Conservation (phyloP, 805 yeast genomes). For the Candida coquimbonensis region DNA sequence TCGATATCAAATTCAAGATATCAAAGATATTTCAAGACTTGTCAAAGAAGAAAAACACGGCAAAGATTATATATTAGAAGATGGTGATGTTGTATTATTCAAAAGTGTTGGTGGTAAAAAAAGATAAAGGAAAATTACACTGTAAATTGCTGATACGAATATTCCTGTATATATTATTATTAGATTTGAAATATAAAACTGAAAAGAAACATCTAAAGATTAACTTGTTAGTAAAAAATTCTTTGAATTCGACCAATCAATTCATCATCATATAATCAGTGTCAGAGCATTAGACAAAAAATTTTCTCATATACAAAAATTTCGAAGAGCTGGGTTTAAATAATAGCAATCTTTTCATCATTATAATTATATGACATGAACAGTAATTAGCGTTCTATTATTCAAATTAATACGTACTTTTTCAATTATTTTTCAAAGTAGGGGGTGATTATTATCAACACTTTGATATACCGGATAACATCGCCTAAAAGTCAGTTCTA, state of each 20-base stretch:
- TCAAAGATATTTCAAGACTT: slow-evolving; percentile 26
- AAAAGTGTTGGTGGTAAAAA: slow-evolving; percentile 64
- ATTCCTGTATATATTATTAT: not conserved
- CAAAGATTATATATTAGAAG: slow-evolving; percentile 71
- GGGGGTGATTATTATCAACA: too few relatives aligned
- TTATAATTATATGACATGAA: slow-evolving; percentile 11
- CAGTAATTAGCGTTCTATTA: too few relatives aligned
- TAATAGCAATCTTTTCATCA: slow-evolving; percentile 21
- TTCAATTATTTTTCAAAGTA: too few relatives aligned
- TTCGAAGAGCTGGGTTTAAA: slow-evolving; percentile 27
- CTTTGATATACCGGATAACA: too few relatives aligned
- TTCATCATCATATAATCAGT: not conserved
- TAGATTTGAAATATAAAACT: too few relatives aligned
- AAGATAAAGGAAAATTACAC: slow-evolving; percentile 12
- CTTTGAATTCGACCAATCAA: not conserved
- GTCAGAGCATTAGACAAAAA: slow-evolving; percentile 23
- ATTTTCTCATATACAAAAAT: slow-evolving; percentile 24
- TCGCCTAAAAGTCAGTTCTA: too few relatives aligned
- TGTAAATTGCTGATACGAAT: not conserved
- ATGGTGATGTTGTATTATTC: slow-evolving; percentile 74
- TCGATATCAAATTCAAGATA: slow-evolving; percentile 10
- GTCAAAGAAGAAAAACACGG: slow-evolving; percentile 46
- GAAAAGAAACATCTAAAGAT: too few relatives aligned
- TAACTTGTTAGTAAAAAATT: not conserved
- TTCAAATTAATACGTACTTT: too few relatives aligned